phyloP scores from a whole-genome alignment of 192 early-diverging fungal species.

The Chytriomyces sp. region DNA sequence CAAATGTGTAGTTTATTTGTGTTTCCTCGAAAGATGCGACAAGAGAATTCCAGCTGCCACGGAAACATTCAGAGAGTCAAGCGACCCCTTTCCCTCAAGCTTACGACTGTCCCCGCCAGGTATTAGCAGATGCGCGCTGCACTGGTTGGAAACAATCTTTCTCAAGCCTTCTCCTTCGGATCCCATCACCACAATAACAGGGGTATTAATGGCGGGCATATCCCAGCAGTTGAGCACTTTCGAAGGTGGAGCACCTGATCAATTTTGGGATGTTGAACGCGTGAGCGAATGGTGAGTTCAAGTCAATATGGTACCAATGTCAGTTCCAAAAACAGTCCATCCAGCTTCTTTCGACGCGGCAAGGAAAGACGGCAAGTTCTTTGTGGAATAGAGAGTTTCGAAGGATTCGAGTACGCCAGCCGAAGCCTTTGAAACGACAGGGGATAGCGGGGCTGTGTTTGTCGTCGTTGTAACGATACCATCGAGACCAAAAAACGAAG shows the following conservation, averaged over 20 bases:
- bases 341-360: conserved; percentile 33
- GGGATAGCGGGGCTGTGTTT: conserved; percentile 64
- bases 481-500: conserved; percentile 70
- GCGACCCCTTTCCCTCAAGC: conserved; percentile 45
- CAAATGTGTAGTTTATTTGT: neutral
- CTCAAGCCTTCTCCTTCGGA: conserved; percentile 71
- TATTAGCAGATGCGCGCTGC: conserved; percentile 66
- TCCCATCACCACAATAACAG: conserved; percentile 67
- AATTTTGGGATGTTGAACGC: neutral
- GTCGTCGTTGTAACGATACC: conserved; percentile 59
- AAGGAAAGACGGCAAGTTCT: conserved; percentile 61
- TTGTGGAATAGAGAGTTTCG: conserved; percentile 56
- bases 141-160: conserved; percentile 56
- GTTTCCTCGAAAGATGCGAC: conserved; percentile 22
- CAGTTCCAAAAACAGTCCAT: conserved; percentile 38
- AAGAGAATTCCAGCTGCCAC: conserved; percentile 52
- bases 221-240: conserved; percentile 16
- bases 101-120: conserved; percentile 29
- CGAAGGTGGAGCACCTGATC: conserved; percentile 24
- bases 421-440: conserved; percentile 69
- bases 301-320: conserved; percentile 24
- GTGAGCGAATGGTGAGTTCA: too few species aligned
- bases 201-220: conserved; percentile 46
- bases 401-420: conserved; percentile 69
- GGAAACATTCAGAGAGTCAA: conserved; percentile 47